Conservation (phyloP, 495 filamentous ascomycete genomes). For the Paragyromitra xinjiangensis region DNA sequence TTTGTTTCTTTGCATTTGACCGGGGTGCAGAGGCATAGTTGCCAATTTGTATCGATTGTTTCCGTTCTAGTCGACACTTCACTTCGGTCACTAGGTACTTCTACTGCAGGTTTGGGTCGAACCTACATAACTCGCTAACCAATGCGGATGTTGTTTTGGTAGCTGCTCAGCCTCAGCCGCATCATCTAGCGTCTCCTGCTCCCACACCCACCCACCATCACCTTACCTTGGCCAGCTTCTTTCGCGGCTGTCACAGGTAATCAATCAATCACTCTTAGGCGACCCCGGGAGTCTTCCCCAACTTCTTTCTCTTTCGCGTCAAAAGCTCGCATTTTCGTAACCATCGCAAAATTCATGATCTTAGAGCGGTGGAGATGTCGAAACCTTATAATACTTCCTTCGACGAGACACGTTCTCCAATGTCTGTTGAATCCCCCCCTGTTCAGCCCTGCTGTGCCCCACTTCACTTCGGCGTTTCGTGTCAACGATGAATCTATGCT, state of each 20-base stretch:
- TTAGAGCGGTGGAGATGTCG: constrained; percentile 52
- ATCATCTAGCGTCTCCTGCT: constrained; percentile 13
- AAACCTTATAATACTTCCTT: constrained; percentile 57
- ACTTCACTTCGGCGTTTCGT: constrained; percentile 14
- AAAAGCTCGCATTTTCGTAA: not conserved
- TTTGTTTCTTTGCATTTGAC: not conserved
- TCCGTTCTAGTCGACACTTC: not conserved
- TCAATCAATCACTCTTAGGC: not conserved
- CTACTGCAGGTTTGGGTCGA: not conserved
- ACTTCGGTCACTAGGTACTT: not conserved
- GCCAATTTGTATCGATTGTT: constrained; percentile 1
- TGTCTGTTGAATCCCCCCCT: constrained; percentile 44
- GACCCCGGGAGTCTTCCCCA: constrained; percentile 8
- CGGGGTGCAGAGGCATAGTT: not conserved
- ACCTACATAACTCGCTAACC: constrained; percentile 13
- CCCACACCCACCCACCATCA: not conserved
- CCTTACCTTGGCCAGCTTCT: constrained; percentile 10
- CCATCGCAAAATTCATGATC: constrained; percentile 6
- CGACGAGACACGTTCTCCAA: constrained; percentile 51
- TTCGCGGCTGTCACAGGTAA: constrained; percentile 16
- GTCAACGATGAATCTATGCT: constrained; percentile 14
- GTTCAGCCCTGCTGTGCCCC: constrained; percentile 5
- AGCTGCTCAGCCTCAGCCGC: constrained; percentile 37
- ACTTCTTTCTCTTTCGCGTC: constrained; percentile 33
- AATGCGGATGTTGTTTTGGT: constrained; percentile 6